A percentile compares a stretch with the other conserved stretches of the same genome.
Conservation (phyloP, 495 filamentous ascomycete genomes). For the Aspergillus campestris region DNA sequence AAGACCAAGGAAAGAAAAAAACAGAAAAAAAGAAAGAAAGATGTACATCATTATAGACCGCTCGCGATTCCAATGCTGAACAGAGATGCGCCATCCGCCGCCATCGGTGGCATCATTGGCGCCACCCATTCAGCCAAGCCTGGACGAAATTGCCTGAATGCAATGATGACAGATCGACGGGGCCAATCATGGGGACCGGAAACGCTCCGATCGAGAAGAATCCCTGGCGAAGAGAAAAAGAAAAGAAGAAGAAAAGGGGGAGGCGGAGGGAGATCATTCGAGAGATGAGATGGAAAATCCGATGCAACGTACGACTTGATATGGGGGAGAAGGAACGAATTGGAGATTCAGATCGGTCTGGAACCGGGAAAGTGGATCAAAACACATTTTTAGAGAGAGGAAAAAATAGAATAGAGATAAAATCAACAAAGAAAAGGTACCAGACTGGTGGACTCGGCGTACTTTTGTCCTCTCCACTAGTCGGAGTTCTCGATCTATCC, state of each 20-base stretch:
- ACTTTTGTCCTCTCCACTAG: neutral
- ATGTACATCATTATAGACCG: no score
- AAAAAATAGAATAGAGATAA: neutral
- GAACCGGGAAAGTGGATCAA: slow-evolving; percentile 1
- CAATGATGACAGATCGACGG: neutral
- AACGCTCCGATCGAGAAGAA: neutral
- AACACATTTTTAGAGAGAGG: no score
- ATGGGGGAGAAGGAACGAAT: no score
- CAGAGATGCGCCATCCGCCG: no score
- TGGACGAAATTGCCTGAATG: neutral
- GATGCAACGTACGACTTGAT: neutral
- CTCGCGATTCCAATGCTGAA: no score
- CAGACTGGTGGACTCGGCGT: neutral
- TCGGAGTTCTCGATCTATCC: slow-evolving; percentile 2
- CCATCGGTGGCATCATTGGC: no score
- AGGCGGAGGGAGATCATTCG: neutral
- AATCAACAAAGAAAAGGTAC: neutral
- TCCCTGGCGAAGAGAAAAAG: neutral
- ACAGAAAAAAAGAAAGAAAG: no score
- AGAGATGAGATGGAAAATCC: slow-evolving; percentile 2
- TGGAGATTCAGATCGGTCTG: neutral
- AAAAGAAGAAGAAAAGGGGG: no score
- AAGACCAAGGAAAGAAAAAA: no score
- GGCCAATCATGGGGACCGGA: neutral
- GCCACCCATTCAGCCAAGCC: no score